Evolutionary conservation across 1,284 basidiomycete genomes (phyloP), one percentile per base, ranked within the genome.

Genomic region (Peniophora sp.): DNA sequence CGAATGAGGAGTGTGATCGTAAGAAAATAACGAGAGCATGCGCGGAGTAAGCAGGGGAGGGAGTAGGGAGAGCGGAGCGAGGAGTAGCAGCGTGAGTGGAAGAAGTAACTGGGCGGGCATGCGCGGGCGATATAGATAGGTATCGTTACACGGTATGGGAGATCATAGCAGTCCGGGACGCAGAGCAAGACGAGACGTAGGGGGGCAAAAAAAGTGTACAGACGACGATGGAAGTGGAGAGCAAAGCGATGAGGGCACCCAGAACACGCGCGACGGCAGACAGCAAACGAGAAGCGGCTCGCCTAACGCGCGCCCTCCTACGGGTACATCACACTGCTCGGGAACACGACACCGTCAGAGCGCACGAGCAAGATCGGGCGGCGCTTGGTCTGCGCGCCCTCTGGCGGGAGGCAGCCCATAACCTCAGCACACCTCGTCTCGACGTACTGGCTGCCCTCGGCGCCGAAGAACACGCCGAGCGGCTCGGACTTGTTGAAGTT

Each of bases 361-460:
- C 93, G 81, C 53, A 96, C 85, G 56, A 97, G 78, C 58, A 93
- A 78, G 55, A 97, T 83, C 3, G 92, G 89, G 45, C 87, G 74
- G 49, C 83, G 79, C 68, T 85, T 88, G 53, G 71, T 66, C 51
- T 74, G 68, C 59, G 76, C 78, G 47, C 71, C 72, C 59, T 86
- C 83, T 6, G 82, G 83, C n/a, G 86, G 85, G 45, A 87, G 67
- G 60, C 84, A 89, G 17, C 83, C 85, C 24, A 87, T 66, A n/a
- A 94, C 92, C 69, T 95, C 92, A 51, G 83, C 85, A 69, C 92
- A 94, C 57, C 92, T 78, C 56, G 92, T 84, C 70, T 96, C 92
- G 57, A 92, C 88, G 63, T 86, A 89, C 27, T 83, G 80, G 49
- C 90, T 91, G 44, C 89, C 88, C 64, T 92, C 87, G 35, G 88